phyloP scores from a whole-genome alignment of 108 stramenopile genomes.

The Schizochytrium sp. region DNA sequence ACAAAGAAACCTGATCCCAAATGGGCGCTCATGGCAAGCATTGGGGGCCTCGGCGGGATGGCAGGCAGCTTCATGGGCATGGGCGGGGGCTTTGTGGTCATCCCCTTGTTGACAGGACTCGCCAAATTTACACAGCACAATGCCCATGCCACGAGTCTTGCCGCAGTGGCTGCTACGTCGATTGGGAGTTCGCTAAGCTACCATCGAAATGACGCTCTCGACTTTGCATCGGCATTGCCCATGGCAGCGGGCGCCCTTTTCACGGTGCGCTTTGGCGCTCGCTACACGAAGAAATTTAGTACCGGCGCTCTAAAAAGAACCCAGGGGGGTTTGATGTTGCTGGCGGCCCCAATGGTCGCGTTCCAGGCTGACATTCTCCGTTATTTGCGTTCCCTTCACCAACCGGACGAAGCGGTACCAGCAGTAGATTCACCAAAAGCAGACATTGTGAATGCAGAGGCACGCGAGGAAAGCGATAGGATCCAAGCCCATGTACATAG shows the following conservation, averaged over 20 bases:
- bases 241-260: background rate
- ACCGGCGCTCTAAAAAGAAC: background rate
- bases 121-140: background rate
- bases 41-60: background rate
- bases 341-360: background rate
- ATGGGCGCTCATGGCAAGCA: background rate
- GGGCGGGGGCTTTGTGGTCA: background rate
- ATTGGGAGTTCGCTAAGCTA: background rate
- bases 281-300: background rate
- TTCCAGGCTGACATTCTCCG: background rate
- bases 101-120: background rate
- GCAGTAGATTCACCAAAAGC: no score
- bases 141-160: constrained; percentile 11
- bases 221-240: background rate
- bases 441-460: background rate
- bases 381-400: no score
- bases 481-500: background rate
- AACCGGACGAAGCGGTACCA: no score
- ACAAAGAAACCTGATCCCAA: no score
- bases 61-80: background rate
- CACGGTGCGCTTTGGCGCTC: background rate
- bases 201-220: background rate
- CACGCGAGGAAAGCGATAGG: background rate
- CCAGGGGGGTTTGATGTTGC: background rate
- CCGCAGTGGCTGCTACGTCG: background rate